Percentiles rank a stretch among this genome's conserved stretches.
These are phyloP conservation scores for Saksenaea vasiformis DNA, from an alignment of 371 early-diverging fungal genomes.

Conservation along the genomic window DNA sequence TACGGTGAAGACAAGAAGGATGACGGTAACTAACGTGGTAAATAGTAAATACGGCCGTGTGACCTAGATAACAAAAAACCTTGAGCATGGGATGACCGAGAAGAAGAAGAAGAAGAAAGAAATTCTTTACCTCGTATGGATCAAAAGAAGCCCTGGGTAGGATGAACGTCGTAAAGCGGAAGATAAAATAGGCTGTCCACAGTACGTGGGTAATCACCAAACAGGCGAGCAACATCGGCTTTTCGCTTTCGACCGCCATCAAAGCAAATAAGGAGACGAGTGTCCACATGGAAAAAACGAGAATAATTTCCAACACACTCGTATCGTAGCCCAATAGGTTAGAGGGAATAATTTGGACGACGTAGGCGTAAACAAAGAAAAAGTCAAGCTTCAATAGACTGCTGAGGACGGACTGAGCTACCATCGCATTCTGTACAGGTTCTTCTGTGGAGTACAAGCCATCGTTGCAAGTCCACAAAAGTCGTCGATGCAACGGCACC, in stretches of 20 bases:
- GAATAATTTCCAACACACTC: constrained; percentile 11
- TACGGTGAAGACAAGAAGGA: not conserved
- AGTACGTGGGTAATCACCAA: not conserved
- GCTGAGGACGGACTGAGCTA: constrained; percentile 15
- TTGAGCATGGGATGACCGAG: not conserved
- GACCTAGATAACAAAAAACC: not conserved
- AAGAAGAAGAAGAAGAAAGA: not conserved
- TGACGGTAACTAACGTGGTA: not conserved
- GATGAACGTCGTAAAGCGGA: constrained; percentile 23
- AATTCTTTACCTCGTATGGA: constrained; percentile 23
- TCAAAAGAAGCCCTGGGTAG: constrained; percentile 12
- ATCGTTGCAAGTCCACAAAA: not conserved
- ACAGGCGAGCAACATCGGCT: not conserved
- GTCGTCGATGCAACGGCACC: not conserved
- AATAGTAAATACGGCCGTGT: not conserved
- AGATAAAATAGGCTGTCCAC: constrained; percentile 25
- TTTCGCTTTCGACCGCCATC: constrained; percentile 11
- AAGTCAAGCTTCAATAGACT: constrained; percentile 23
- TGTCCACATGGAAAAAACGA: constrained; percentile 9
- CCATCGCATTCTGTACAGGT: not conserved
- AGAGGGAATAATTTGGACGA: constrained; percentile 20
- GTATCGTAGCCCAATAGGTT: constrained; percentile 10
- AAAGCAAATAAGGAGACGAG: constrained; percentile 14
- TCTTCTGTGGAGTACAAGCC: not conserved
- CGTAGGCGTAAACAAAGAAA: constrained; percentile 23